These are phyloP conservation scores for Wickerhamiella domercqiae DNA, from an alignment of 805 yeast genomes.

Conservation along the genomic window DNA sequence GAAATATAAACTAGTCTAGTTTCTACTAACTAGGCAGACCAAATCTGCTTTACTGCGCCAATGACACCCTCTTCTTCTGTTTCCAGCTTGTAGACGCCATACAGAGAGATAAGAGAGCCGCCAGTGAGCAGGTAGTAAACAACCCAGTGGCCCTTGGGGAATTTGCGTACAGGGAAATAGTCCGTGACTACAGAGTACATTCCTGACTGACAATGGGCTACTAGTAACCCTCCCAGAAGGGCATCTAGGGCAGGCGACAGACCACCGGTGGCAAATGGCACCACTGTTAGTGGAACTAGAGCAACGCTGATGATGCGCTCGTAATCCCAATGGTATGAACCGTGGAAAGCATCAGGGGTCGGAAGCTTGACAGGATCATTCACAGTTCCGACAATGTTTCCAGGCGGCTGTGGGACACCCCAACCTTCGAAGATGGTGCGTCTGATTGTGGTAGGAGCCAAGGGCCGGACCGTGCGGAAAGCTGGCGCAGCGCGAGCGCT, in stretches of 20 bases:
- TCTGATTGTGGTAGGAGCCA: slow-evolving; percentile 8
- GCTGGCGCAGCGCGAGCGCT: neutral
- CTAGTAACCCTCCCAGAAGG: slow-evolving; percentile 42
- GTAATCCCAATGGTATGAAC: slow-evolving; percentile 87
- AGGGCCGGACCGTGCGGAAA: neutral
- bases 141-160: slow-evolving; percentile 56
- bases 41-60: slow-evolving; percentile 45
- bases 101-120: slow-evolving; percentile 55
- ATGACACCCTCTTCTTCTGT: slow-evolving; percentile 67
- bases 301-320: slow-evolving; percentile 60
- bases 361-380: slow-evolving; percentile 77
- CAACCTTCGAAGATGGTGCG: slow-evolving; percentile 16
- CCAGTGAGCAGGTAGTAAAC: slow-evolving; percentile 54
- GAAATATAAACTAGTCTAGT: neutral
- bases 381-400: slow-evolving; percentile 80
- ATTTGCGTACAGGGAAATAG: slow-evolving; percentile 77
- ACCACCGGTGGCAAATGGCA: slow-evolving; percentile 67
- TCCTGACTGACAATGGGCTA: slow-evolving; percentile 75
- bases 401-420: slow-evolving; percentile 67
- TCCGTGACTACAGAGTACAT: slow-evolving; percentile 84
- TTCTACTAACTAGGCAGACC: slow-evolving; percentile 33
- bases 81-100: slow-evolving; percentile 65
- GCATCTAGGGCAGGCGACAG: slow-evolving; percentile 60
- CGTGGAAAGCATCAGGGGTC: slow-evolving; percentile 45
- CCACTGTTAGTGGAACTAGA: slow-evolving; percentile 58